Conservation (phyloP, 345 rosid species). For the Syzygium oleosum region DNA sequence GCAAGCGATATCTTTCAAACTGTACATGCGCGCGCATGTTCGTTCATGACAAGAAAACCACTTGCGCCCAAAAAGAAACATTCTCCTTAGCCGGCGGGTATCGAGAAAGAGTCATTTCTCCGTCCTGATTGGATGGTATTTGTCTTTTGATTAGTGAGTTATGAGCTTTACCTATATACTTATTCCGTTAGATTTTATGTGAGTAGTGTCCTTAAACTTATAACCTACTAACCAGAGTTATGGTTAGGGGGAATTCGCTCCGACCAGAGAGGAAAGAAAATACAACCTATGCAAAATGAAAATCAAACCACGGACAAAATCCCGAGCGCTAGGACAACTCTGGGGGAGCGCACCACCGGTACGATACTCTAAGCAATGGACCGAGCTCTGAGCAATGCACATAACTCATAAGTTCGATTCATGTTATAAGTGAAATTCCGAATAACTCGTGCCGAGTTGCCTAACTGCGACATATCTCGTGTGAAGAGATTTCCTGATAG, state of each 20-base stretch:
- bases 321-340: background rate
- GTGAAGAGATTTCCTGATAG: background rate
- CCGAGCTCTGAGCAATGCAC: background rate
- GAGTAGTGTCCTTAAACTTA: background rate
- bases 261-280: background rate
- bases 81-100: too few relatives aligned
- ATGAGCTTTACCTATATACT: background rate
- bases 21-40: too few relatives aligned
- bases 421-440: too few relatives aligned
- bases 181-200: background rate
- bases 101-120: too few relatives aligned
- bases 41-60: too few relatives aligned
- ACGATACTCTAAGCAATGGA: background rate
- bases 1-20: too few relatives aligned
- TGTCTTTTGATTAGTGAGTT: too few relatives aligned
- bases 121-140: too few relatives aligned
- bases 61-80: too few relatives aligned
- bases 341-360: fast-evolving
- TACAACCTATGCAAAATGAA: background rate
- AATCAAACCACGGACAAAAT: background rate
- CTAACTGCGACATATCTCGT: fast-evolving
- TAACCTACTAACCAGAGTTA: background rate
- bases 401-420: background rate
- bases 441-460: background rate
- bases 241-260: background rate